A percentile compares a stretch with the other conserved stretches of the same genome.
Evolutionary conservation across 2,329 filamentous ascomycete species (phyloP).

Genomic region (Moelleriella libera): DNA sequence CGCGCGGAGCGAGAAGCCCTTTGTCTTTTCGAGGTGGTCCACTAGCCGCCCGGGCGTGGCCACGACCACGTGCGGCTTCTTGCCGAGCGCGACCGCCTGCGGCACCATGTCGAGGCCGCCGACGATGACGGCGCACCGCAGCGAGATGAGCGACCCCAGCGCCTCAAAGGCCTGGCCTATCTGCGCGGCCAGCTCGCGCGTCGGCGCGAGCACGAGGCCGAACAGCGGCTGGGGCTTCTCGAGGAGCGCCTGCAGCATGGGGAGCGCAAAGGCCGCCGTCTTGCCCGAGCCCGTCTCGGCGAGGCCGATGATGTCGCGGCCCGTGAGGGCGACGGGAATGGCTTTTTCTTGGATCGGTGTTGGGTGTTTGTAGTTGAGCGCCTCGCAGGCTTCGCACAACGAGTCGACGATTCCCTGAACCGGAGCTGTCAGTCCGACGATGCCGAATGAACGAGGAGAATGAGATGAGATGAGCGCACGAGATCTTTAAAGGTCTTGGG

Average conservation of each 20-base stretch:
- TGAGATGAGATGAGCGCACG: slow-evolving; percentile 17
- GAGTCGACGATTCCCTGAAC: slow-evolving; percentile 65
- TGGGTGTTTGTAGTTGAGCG: slow-evolving; percentile 69
- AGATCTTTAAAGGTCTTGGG: slow-evolving; percentile 54
- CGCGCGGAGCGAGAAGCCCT: slow-evolving; percentile 73
- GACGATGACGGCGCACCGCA: slow-evolving; percentile 74
- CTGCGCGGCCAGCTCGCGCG: slow-evolving; percentile 83
- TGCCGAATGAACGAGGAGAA: background rate
- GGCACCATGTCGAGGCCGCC: slow-evolving; percentile 94
- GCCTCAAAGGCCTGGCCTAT: slow-evolving; percentile 82
- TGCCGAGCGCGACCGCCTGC: slow-evolving; percentile 82
- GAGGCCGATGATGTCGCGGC: slow-evolving; percentile 80
- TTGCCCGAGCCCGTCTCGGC: slow-evolving; percentile 95
- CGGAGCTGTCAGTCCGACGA: background rate
- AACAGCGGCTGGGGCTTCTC: slow-evolving; percentile 77
- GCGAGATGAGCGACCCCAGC: slow-evolving; percentile 74
- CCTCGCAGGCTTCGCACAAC: slow-evolving; percentile 75
- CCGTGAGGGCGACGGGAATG: slow-evolving; percentile 66
- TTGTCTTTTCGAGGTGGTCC: slow-evolving; percentile 92
- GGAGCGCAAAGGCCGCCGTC: slow-evolving; percentile 86
- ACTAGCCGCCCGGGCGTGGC: slow-evolving; percentile 81
- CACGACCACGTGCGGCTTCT: slow-evolving; percentile 88
- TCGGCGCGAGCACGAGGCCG: slow-evolving; percentile 82
- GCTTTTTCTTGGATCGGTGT: slow-evolving; percentile 82
- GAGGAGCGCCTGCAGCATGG: slow-evolving; percentile 81